Evolutionary conservation across 257 asterid genomes (phyloP), one percentile per base, ranked within the genome.

Genomic region (Leptodermis oblonga): DNA sequence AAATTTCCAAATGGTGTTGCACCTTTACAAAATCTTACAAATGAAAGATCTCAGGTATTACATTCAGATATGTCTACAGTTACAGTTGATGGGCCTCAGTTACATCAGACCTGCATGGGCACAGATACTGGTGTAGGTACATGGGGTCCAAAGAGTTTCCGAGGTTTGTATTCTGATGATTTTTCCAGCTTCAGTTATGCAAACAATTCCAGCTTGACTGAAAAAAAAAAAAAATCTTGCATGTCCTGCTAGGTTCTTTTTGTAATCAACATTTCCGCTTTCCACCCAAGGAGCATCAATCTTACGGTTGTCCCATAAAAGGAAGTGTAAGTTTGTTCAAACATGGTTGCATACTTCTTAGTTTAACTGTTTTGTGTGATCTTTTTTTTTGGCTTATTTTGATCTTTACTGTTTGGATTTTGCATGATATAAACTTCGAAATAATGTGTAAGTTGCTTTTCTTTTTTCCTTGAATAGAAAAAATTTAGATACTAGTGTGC

Each of bases 11-110:
- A 83, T 78, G 60, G 76, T 79, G 91, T 87, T 87, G 60, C 79
- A 64, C 95, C 95, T 87, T 87, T 87, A 87, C 91, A 86, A 83
- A 84, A 82, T 79, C 81, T 77, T 83, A 90, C 97, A 36, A 73
- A 83, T 83, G 96, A 90, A 92, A 84, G 79, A 82, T 70, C 81
- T 76, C 87, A 78, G 84, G 76, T 74, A 63, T 72, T 85, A 70
- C 68, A 72, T 73, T 74, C 87, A 60, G 82, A 74, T 49, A 65
- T 75, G 65, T 74, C 82, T 81, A 71, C 80, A 58, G 70, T 49
- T 67, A 77, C 88, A 62, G 82, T 69, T 63, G 66, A 67, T 77
- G 82, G 71, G 67, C 63, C 82, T 70, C 72, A 80, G 43, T 68
- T 41, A 15, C 79, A 67, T 56, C 30, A 71, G 73, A 69, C 82